Conservation (phyloP, 2,329 filamentous ascomycete genomes). For the Catunica adiposa region DNA sequence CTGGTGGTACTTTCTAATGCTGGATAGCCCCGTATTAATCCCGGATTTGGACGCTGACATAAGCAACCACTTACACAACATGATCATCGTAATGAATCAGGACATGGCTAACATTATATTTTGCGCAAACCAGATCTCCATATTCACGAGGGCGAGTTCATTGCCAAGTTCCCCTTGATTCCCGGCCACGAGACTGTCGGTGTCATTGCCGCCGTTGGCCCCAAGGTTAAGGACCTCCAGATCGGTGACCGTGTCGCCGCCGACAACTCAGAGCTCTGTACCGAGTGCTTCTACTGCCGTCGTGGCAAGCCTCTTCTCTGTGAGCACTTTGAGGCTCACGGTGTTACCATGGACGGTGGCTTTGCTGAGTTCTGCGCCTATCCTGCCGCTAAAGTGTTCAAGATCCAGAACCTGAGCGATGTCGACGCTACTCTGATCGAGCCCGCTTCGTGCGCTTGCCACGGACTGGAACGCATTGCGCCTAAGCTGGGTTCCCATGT, state of each 20-base stretch:
- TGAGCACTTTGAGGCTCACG: conserved; percentile 51
- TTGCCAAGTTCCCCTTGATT: conserved; percentile 45
- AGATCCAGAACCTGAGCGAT: conserved; percentile 47
- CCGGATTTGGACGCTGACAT: conserved; percentile 6
- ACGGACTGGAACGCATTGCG: conserved; percentile 52
- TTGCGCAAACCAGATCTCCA: conserved; percentile 25
- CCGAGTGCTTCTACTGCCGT: conserved; percentile 58
- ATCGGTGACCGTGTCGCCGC: conserved; percentile 48
- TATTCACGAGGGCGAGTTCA: conserved; percentile 54
- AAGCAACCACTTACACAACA: neutral
- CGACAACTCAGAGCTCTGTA: conserved; percentile 50
- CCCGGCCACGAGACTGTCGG: conserved; percentile 55
- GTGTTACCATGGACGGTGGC: conserved; percentile 51
- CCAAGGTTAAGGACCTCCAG: conserved; percentile 41
- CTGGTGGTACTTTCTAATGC: too few relatives aligned
- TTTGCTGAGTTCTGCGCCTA: conserved; percentile 53
- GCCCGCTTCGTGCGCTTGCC: conserved; percentile 54
- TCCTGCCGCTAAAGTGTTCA: conserved; percentile 41
- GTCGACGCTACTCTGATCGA: conserved; percentile 56
- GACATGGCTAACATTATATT: neutral
- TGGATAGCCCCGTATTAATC: neutral
- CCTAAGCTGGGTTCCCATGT: conserved; percentile 49
- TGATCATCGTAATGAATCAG: neutral
- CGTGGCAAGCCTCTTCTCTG: conserved; percentile 51
- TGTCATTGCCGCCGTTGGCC: conserved; percentile 41